These are phyloP conservation scores for Cladosporium oxysporum DNA, from an alignment of 2,329 filamentous ascomycete species.

Conservation along the genomic window DNA sequence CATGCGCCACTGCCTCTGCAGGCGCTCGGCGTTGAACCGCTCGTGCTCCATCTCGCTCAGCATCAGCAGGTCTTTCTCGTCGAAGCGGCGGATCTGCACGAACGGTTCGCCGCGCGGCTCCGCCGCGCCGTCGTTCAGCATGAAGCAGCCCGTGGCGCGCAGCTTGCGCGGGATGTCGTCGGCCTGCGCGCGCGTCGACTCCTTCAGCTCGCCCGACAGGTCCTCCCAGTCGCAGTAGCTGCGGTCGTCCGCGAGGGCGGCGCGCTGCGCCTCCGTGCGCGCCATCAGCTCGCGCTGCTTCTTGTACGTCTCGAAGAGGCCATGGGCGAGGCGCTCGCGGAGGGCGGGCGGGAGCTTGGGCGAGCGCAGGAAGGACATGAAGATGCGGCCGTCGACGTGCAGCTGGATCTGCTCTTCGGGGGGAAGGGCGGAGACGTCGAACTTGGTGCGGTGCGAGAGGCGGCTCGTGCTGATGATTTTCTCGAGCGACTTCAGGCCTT, in stretches of 20 bases:
- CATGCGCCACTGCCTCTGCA: conserved; percentile 40
- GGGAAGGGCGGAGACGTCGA: conserved; percentile 38
- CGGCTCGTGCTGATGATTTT: conserved; percentile 39
- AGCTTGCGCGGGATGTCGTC: conserved; percentile 41
- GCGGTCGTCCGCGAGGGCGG: conserved; percentile 34
- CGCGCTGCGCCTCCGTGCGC: conserved; percentile 30
- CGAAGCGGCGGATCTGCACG: conserved; percentile 34
- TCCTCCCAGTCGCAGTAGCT: conserved; percentile 40
- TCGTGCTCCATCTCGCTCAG: conserved; percentile 40
- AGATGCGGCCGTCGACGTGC: conserved; percentile 38
- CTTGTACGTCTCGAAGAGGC: conserved; percentile 39
- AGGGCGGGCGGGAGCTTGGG: conserved; percentile 36
- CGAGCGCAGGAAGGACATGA: conserved; percentile 38
- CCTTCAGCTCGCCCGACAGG: conserved; percentile 36
- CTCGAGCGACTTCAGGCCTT: conserved; percentile 37
- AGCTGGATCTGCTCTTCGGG: conserved; percentile 40
- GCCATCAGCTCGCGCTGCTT: conserved; percentile 35
- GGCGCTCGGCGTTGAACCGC: conserved; percentile 39
- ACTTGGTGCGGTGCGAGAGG: conserved; percentile 35
- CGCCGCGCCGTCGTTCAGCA: conserved; percentile 30
- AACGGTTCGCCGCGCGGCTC: conserved; percentile 34
- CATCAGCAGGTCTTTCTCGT: conserved; percentile 34
- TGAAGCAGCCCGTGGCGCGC: conserved; percentile 38
- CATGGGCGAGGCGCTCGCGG: conserved; percentile 37
- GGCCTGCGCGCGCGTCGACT: conserved; percentile 38